Evolutionary conservation across 352 stramenopile genomes (phyloP).

Genomic region (Porosira glacialis): DNA sequence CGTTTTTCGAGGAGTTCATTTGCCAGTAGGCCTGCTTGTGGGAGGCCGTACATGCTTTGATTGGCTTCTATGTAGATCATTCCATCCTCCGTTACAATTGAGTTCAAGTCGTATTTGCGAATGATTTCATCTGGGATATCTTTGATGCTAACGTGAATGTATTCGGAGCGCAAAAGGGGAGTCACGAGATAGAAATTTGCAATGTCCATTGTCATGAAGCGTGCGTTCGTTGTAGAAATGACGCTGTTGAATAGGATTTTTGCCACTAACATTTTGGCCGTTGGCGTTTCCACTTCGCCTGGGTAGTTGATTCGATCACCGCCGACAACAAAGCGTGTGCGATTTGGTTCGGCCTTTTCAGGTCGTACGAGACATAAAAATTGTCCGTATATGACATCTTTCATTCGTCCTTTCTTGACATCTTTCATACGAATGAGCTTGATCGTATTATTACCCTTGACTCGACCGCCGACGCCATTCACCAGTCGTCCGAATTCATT

Average conservation of each 20-base stretch:
- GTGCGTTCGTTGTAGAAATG: conserved; percentile 13
- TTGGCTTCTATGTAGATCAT: conserved; percentile 19
- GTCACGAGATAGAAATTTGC: conserved; percentile 19
- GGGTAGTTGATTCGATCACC: conserved; percentile 15
- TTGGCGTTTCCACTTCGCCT: conserved; percentile 25
- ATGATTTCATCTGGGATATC: conserved; percentile 20
- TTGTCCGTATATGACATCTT: conserved; percentile 15
- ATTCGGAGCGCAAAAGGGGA: conserved; percentile 29
- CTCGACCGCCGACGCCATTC: conserved; percentile 11
- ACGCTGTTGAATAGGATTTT: conserved; percentile 39
- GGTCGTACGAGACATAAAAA: neutral
- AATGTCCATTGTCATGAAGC: conserved; percentile 35
- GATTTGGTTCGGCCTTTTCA: conserved; percentile 1
- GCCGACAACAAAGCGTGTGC: conserved; percentile 11
- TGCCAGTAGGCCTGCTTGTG: conserved; percentile 26
- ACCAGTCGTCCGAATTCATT: conserved; percentile 41
- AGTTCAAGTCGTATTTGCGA: neutral
- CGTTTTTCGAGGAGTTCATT: conserved; percentile 19
- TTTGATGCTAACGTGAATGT: conserved; percentile 19
- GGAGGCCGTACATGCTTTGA: conserved; percentile 40
- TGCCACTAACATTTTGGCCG: conserved; percentile 1
- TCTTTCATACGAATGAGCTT: conserved; percentile 9
- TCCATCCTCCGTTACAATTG: conserved; percentile 4
- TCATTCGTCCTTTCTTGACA: neutral
- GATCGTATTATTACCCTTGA: conserved; percentile 13